Base-by-base conservation (phyloP, 371 early-diverging fungal species). In the Mucor plumbeus region DNA sequence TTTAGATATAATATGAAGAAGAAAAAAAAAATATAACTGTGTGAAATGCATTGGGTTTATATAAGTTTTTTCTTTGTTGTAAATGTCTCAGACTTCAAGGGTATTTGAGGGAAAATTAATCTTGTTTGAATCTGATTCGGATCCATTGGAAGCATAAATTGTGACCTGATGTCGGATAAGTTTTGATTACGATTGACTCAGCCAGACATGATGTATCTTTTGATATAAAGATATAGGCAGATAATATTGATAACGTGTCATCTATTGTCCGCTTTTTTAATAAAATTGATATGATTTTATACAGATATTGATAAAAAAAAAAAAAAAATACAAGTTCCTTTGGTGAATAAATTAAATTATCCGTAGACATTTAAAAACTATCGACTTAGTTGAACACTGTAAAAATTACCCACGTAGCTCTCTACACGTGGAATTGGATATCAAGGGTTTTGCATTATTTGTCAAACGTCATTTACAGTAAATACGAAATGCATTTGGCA, bases 241-340 rank as follows among this genome's bases (percentile, higher is more conserved):
- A 50, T 60, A 61, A 14, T 14, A 48, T 38, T 54, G 63, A 63
- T 63, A 63, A 54, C 54, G 63, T 63, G 63, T 63, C 63, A 63
- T 63, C 39, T 15, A 47, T 21, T 21, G 60, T 19, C 44, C 31
- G 31, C 44, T 33, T 43, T 43, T 26, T 1, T 26, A 26, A 3
- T 26, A 26, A 26, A 26, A 26, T 26, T 26, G 26, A 3, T 1
- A 26, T 26, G 26, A 3, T 26, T 26, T 26, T 26, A 26, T 26
- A 26, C 26, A 26, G 26, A 26, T 26, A 26, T 26, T 26, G 26
- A 26, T 26, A 3, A 26, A 1, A 26, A 26, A 26, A 26, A 26
- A 26, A 26, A 26, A 1, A 26, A 26, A 26, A 26, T 26, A 26
- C 26, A 26, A 26, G 26, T 39, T 59, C 17, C 36, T 14, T 39